A percentile compares a stretch with the other conserved stretches of the same genome.
Evolutionary conservation across 192 early-diverging fungal genomes (phyloP).

Genomic region (Coemansia sp.): DNA sequence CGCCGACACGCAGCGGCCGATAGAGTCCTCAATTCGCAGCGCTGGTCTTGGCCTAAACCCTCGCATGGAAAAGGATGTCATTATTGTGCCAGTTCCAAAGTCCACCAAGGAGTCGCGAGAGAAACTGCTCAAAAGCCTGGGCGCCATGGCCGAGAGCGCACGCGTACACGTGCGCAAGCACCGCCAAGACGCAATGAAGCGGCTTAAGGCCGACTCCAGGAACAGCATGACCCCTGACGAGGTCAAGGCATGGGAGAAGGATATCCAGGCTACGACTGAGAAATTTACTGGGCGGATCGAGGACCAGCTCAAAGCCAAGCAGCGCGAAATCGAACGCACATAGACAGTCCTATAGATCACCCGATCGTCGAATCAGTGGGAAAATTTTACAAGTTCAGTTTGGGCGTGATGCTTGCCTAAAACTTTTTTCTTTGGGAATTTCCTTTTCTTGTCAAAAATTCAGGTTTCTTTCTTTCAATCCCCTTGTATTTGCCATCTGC

Average conservation of each 20-base stretch:
- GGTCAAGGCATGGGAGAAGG: slow-evolving; percentile 57
- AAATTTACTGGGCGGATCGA: slow-evolving; percentile 63
- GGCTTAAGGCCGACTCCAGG: slow-evolving; percentile 65
- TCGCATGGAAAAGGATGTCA: slow-evolving; percentile 62
- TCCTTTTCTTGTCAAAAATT: too few relatives aligned
- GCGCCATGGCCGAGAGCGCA: slow-evolving; percentile 62
- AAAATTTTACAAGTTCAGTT: slow-evolving; percentile 17
- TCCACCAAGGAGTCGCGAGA: slow-evolving; percentile 76
- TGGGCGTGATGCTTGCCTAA: background rate
- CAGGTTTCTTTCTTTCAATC: background rate
- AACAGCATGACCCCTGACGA: slow-evolving; percentile 56
- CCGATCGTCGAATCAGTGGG: slow-evolving; percentile 3
- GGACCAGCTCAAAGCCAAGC: slow-evolving; percentile 63
- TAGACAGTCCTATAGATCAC: slow-evolving; percentile 3
- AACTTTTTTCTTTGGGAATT: too few relatives aligned
- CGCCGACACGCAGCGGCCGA: slow-evolving; percentile 60
- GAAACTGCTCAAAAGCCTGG: slow-evolving; percentile 62
- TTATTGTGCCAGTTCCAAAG: slow-evolving; percentile 81
- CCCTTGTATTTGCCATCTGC: background rate
- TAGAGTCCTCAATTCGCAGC: slow-evolving; percentile 75
- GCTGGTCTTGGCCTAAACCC: slow-evolving; percentile 81
- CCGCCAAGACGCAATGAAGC: slow-evolving; percentile 71
- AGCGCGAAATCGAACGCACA: slow-evolving; percentile 60
- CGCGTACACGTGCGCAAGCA: slow-evolving; percentile 63
- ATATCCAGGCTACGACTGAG: slow-evolving; percentile 63